Percentiles rank a stretch among this genome's conserved stretches.
These are phyloP conservation scores for Trichoderma sp. DNA, from an alignment of 2,329 filamentous ascomycete genomes.

Conservation along the genomic window DNA sequence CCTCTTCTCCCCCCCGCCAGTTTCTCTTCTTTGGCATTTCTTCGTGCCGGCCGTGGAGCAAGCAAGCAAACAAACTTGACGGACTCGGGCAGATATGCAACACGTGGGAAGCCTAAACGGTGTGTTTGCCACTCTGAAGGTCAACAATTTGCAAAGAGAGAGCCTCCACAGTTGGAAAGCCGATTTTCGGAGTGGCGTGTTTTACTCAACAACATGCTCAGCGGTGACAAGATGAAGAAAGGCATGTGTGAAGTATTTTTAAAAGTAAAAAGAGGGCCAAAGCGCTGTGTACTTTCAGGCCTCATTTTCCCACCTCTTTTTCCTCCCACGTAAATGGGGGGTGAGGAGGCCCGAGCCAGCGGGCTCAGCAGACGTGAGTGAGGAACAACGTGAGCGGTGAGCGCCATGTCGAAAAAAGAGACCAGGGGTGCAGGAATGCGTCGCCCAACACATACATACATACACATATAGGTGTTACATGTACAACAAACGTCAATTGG, in stretches of 20 bases:
- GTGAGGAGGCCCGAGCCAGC: neutral
- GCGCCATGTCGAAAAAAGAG: neutral
- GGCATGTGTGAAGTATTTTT: neutral
- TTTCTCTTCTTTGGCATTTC: neutral
- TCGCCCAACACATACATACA: constrained; percentile 10
- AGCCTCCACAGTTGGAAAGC: neutral
- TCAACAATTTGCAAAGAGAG: neutral
- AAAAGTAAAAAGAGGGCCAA: constrained; percentile 5
- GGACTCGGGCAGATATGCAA: neutral
- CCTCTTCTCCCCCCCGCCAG: neutral
- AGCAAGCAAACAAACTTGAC: neutral
- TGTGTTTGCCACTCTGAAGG: neutral
- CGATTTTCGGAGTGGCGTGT: neutral
- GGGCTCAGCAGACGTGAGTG: neutral
- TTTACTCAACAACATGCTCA: neutral
- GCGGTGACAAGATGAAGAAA: neutral
- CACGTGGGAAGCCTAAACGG: neutral
- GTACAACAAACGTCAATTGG: neutral
- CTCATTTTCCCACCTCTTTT: neutral
- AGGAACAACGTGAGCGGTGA: neutral
- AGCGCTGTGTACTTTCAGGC: neutral
- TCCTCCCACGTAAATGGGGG: neutral
- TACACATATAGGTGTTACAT: neutral
- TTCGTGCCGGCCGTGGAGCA: neutral
- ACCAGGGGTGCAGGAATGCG: constrained; percentile 9